Evolutionary conservation across 352 stramenopile species (phyloP).

Genomic region (Globisporangium yorkense): DNA sequence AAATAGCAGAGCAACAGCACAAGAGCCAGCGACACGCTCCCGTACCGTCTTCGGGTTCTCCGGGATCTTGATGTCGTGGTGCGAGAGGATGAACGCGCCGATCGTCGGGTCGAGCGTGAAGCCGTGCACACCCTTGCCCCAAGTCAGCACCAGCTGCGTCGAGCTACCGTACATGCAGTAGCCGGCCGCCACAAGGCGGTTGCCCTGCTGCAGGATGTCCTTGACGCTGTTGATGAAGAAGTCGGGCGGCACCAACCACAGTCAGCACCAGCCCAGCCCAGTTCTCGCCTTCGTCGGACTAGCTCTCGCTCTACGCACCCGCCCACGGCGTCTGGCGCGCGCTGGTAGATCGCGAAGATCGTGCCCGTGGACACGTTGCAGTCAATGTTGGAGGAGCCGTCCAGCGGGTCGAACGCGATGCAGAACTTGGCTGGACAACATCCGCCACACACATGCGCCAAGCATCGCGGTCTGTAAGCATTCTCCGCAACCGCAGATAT

Average conservation of each 20-base stretch:
- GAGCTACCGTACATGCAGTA: constrained; percentile 99
- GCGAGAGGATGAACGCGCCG: constrained; percentile 97
- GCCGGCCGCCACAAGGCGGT: constrained; percentile 93
- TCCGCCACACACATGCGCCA: neutral
- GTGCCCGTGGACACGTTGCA: constrained; percentile 99
- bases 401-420: constrained; percentile 97
- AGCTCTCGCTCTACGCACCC: constrained; percentile 18
- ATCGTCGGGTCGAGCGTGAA: constrained; percentile 98
- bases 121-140: constrained; percentile 91
- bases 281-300: neutral
- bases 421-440: constrained; percentile 88
- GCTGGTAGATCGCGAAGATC: constrained; percentile 98
- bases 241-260: neutral
- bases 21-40: neutral
- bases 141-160: constrained; percentile 97
- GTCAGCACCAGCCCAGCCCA: neutral
- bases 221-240: constrained; percentile 40
- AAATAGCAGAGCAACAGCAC: neutral
- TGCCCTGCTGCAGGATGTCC: constrained; percentile 93
- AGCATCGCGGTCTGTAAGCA: neutral
- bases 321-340: constrained; percentile 38
- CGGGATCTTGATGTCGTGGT: constrained; percentile 93
- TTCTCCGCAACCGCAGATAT: neutral
- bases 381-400: constrained; percentile 99
- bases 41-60: constrained; percentile 79